Conservation (phyloP, 2,329 filamentous ascomycete genomes). For the Epichloe brachyelytri region DNA sequence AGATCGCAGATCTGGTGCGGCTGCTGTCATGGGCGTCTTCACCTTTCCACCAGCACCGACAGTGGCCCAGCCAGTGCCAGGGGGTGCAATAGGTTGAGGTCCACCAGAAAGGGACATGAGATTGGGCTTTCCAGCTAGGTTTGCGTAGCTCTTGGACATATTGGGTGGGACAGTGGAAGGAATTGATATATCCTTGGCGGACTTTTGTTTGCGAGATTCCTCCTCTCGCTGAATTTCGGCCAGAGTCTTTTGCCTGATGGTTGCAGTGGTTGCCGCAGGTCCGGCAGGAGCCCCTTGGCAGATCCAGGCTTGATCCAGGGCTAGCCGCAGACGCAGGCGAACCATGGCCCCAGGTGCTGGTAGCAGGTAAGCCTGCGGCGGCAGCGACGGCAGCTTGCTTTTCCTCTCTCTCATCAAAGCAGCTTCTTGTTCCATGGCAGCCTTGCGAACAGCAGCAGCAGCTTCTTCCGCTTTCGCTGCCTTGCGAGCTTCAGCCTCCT, state of each 20-base stretch:
- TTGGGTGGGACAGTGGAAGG: slow-evolving; percentile 36
- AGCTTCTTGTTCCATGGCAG: slow-evolving; percentile 68
- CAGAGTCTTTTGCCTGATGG: slow-evolving; percentile 66
- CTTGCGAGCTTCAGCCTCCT: slow-evolving; percentile 87
- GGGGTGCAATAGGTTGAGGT: slow-evolving; percentile 18
- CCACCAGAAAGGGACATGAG: slow-evolving; percentile 14
- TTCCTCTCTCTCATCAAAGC: slow-evolving; percentile 46
- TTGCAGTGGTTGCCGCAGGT: slow-evolving; percentile 11
- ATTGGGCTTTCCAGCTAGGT: slow-evolving; percentile 69
- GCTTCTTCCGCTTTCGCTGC: slow-evolving; percentile 79
- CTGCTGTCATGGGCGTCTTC: slow-evolving; percentile 55
- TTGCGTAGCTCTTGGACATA: slow-evolving; percentile 79
- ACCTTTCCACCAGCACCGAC: slow-evolving; percentile 89
- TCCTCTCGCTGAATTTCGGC: slow-evolving; percentile 97
- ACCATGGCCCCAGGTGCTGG: slow-evolving; percentile 76
- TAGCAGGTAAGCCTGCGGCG: slow-evolving; percentile 71
- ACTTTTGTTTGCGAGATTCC: slow-evolving; percentile 62
- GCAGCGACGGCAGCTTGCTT: slow-evolving; percentile 35
- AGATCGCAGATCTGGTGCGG: slow-evolving; percentile 31
- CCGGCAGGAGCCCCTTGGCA: slow-evolving; percentile 20
- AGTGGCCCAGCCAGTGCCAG: slow-evolving; percentile 65
- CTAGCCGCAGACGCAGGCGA: slow-evolving; percentile 55
- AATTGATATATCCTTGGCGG: slow-evolving; percentile 34
- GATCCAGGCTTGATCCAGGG: slow-evolving; percentile 53
- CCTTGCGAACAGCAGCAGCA: slow-evolving; percentile 64